Base-by-base conservation (phyloP, 139 green algal species). In the Coccomyxa sp. region DNA sequence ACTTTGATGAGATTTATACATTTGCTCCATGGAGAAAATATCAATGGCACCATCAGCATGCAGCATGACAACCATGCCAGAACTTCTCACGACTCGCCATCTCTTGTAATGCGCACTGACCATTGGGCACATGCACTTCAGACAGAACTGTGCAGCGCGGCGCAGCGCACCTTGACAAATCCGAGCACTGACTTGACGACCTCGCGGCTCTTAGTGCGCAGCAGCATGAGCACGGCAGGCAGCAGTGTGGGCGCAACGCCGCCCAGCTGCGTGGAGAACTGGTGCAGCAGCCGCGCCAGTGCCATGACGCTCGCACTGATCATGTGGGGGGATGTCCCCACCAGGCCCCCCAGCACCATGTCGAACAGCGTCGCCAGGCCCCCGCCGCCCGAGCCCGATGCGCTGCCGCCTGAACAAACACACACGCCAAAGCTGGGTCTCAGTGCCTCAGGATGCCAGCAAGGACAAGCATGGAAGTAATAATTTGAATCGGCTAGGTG, bases 161-260 rank as follows among this genome's bases (percentile, higher is more conserved):
- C 21, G 63, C 18, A 11, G 18, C 63, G 27, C 74, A 97, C 96
- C 89, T 99, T 98, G 76, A 95, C 83, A 67, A 98, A 98, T 30
- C 96, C 96, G 76, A 99, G 92, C 81, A 96, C 94, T 14, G 91
- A 79, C 87, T 99, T 98, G 85, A 98, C 87, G 13, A 98, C 88
- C 87, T 99, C 96, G 9, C 96, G 84, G 79, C 86, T 90, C 84
- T 96, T 95, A 81, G 85, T 91, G 76, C 93, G 90, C 79, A 99
- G 90, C 81, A 99, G 91, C 85, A 92, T 87, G 67, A 98, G 90
- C 86, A 97, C 91, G 15, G 94, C 84, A 18, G 95, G 92, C 82
- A 99, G 88, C 82, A 98, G 88, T 38, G 89, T 75, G 0, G 88
- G 85, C 30, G 93, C 87, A 67, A 93, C 58, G 11, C 59, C 83